Conservation (phyloP, 768 basidiomycete genomes). For the Termitomyces sp. region DNA sequence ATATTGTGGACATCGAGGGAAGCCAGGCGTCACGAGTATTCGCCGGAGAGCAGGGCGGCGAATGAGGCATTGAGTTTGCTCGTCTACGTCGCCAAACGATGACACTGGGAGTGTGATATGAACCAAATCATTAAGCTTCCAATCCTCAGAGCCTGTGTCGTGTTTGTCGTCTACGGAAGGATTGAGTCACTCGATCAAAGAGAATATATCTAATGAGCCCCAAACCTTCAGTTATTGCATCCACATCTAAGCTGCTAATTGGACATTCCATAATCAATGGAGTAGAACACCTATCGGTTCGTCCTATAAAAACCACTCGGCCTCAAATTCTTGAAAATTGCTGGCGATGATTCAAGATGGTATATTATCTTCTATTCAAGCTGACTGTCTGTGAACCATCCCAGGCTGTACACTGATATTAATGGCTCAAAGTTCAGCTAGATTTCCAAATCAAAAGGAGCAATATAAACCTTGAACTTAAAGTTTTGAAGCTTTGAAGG, state of each 20-base stretch:
- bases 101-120: constrained; percentile 5
- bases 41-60: constrained; percentile 3
- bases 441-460: neutral
- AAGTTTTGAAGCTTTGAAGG: too few relatives aligned
- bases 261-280: neutral
- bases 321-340: neutral
- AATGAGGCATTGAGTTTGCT: constrained; percentile 15
- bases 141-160: constrained; percentile 1
- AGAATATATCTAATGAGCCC: neutral
- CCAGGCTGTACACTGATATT: neutral
- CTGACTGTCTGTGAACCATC: neutral
- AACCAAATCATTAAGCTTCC: constrained; percentile 10
- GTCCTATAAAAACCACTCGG: neutral
- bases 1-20: constrained; percentile 6
- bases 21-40: constrained; percentile 10
- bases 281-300: neutral
- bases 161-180: neutral
- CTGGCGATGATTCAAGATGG: neutral
- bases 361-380: neutral
- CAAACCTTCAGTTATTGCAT: neutral
- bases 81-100: constrained; percentile 3
- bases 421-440: neutral
- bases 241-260: neutral
- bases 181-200: neutral
- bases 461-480: neutral